Percentiles rank a stretch among this genome's conserved stretches.
phyloP scores from a whole-genome alignment of 2,329 filamentous ascomycete species.

The Furcasterigmium sp. region DNA sequence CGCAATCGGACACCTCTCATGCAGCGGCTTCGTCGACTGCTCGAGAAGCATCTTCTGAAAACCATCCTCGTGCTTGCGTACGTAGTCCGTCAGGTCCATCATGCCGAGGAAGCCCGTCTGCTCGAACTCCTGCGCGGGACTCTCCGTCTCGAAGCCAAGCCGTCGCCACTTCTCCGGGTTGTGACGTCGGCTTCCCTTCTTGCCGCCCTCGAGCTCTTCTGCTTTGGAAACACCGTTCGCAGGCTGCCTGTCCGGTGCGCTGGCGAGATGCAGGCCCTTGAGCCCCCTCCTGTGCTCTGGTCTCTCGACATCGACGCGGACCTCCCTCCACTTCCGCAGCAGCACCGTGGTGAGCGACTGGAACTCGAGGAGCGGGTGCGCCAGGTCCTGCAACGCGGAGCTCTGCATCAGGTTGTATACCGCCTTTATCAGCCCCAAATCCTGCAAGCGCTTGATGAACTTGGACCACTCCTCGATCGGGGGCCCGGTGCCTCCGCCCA shows the following conservation, averaged over 20 bases:
- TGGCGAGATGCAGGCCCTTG: slow-evolving; percentile 79
- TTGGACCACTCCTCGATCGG: slow-evolving; percentile 79
- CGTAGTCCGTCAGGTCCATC: slow-evolving; percentile 96
- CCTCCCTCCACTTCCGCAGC: slow-evolving; percentile 80
- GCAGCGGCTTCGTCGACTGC: slow-evolving; percentile 67
- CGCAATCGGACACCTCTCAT: slow-evolving; percentile 80
- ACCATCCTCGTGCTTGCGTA: slow-evolving; percentile 83
- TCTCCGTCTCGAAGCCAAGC: slow-evolving; percentile 87
- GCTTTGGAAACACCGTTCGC: slow-evolving; percentile 29
- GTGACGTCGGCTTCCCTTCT: slow-evolving; percentile 64
- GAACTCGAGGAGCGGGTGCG: slow-evolving; percentile 86
- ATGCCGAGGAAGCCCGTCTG: slow-evolving; percentile 84
- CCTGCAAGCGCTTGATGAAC: slow-evolving; percentile 89
- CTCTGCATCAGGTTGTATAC: slow-evolving; percentile 94
- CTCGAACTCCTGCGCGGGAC: slow-evolving; percentile 79
- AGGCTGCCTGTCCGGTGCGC: slow-evolving; percentile 57
- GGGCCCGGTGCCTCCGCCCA: slow-evolving; percentile 24
- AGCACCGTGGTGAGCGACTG: slow-evolving; percentile 87
- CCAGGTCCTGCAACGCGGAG: slow-evolving; percentile 83
- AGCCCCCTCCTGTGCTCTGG: slow-evolving; percentile 84
- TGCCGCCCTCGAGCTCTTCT: slow-evolving; percentile 30
- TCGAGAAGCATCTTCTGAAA: slow-evolving; percentile 92
- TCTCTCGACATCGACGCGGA: slow-evolving; percentile 77
- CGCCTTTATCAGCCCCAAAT: slow-evolving; percentile 86
- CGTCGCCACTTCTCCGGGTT: slow-evolving; percentile 91